Evolutionary conservation across 139 green algal species (phyloP).

Genomic region (Auxenochlorella pyrenoidosa): DNA sequence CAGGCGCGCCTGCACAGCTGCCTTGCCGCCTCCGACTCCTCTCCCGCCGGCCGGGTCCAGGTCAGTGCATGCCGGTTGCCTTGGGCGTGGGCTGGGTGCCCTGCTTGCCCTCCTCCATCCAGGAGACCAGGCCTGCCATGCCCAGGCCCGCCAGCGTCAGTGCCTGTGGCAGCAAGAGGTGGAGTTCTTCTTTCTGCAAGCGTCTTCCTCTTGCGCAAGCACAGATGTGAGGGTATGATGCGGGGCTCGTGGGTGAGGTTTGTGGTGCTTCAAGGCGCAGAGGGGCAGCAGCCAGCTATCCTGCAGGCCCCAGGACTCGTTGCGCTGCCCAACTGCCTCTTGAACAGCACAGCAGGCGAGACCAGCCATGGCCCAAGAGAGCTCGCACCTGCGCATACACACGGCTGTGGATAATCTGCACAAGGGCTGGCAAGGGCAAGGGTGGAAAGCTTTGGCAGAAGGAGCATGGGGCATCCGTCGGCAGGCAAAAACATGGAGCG

Average conservation of each 20-base stretch:
- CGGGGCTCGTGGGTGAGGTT: too few species aligned
- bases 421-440: neutral
- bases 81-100: neutral
- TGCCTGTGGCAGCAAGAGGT: constrained; percentile 32
- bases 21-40: too few species aligned
- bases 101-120: neutral
- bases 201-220: too few species aligned
- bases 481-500: too few species aligned
- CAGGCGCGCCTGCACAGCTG: too few species aligned
- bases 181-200: neutral
- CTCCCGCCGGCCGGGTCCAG: too few species aligned
- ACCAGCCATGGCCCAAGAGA: neutral
- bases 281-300: neutral
- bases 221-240: too few species aligned
- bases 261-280: neutral
- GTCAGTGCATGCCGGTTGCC: constrained; percentile 10
- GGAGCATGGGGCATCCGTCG: too few species aligned
- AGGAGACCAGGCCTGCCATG: constrained; percentile 20
- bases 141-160: constrained; percentile 53
- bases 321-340: too few species aligned
- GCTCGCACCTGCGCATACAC: constrained; percentile 55
- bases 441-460: neutral
- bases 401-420: constrained; percentile 55
- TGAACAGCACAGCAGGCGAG: too few species aligned
- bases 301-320: too few species aligned